phyloP scores from a whole-genome alignment of 352 stramenopile species.

The Phytophthora agathidicida region DNA sequence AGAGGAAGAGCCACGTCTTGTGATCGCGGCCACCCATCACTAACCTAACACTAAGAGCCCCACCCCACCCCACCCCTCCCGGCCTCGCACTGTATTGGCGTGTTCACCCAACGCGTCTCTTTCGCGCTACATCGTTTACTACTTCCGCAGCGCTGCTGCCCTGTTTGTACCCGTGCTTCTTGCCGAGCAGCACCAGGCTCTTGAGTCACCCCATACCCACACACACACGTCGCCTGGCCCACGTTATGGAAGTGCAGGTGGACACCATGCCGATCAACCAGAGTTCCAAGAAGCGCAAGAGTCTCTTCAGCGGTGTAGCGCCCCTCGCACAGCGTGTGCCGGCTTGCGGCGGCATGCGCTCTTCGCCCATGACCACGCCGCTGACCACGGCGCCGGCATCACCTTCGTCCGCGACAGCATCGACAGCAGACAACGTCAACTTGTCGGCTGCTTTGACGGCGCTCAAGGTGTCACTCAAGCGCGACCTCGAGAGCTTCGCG shows the following conservation, averaged over 20 bases:
- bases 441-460: constrained; percentile 63
- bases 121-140: constrained; percentile 1
- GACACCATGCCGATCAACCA: constrained; percentile 62
- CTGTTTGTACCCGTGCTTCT: constrained; percentile 25
- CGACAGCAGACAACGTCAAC: constrained; percentile 47
- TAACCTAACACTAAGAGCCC: neutral
- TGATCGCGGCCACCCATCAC: neutral
- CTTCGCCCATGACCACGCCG: constrained; percentile 9
- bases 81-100: constrained; percentile 2
- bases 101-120: neutral
- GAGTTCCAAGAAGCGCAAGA: constrained; percentile 78
- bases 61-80: too few species aligned
- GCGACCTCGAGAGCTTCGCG: constrained; percentile 71
- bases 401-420: constrained; percentile 7
- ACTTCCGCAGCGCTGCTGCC: constrained; percentile 3
- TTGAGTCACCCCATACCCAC: constrained; percentile 1
- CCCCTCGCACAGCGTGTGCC: constrained; percentile 34
- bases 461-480: constrained; percentile 80
- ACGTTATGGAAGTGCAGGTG: constrained; percentile 42
- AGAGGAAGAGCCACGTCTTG: constrained; percentile 20
- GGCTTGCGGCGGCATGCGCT: constrained; percentile 18
- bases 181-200: constrained; percentile 10
- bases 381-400: constrained; percentile 11
- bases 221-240: neutral
- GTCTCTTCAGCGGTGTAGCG: constrained; percentile 30